Evolutionary conservation across 2,329 filamentous ascomycete genomes (phyloP).

Genomic region (Colletotrichum tabaci): DNA sequence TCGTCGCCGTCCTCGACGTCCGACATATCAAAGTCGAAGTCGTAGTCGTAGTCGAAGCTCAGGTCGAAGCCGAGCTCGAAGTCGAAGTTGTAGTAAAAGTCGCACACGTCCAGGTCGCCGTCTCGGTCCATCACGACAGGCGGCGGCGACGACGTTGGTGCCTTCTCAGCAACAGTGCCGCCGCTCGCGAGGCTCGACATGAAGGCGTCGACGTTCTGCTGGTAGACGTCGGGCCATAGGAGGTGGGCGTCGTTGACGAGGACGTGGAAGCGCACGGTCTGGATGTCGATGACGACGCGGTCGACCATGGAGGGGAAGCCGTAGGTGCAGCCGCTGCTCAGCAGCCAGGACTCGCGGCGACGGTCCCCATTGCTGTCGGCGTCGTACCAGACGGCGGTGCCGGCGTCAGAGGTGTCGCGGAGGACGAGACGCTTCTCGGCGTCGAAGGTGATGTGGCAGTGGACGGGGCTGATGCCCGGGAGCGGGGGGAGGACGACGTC

Average conservation of each 20-base stretch:
- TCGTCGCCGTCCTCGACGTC: slow-evolving; percentile 27
- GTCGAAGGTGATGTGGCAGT: slow-evolving; percentile 58
- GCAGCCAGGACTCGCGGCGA: slow-evolving; percentile 54
- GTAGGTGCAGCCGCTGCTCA: slow-evolving; percentile 51
- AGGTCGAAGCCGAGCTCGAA: slow-evolving; percentile 38
- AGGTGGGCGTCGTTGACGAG: slow-evolving; percentile 55
- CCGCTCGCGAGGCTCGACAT: slow-evolving; percentile 24
- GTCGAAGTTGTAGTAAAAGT: slow-evolving; percentile 35
- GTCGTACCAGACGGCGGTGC: slow-evolving; percentile 61
- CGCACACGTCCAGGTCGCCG: slow-evolving; percentile 25
- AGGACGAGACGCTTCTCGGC: slow-evolving; percentile 55
- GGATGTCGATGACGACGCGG: slow-evolving; percentile 56
- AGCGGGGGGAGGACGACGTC: slow-evolving; percentile 56
- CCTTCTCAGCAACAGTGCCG: not conserved
- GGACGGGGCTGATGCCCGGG: slow-evolving; percentile 53
- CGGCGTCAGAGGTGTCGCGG: slow-evolving; percentile 54
- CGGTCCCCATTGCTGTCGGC: slow-evolving; percentile 57
- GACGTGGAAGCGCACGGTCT: slow-evolving; percentile 57
- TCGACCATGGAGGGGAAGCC: slow-evolving; percentile 53
- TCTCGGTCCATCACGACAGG: not conserved
- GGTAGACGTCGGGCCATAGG: slow-evolving; percentile 51
- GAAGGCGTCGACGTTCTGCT: slow-evolving; percentile 53
- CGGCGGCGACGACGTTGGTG: not conserved
- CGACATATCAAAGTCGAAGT: slow-evolving; percentile 5
- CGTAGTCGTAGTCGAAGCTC: slow-evolving; percentile 13